These are phyloP conservation scores for Microbotryum saponariae DNA, from an alignment of 1,284 basidiomycete genomes.

Conservation along the genomic window DNA sequence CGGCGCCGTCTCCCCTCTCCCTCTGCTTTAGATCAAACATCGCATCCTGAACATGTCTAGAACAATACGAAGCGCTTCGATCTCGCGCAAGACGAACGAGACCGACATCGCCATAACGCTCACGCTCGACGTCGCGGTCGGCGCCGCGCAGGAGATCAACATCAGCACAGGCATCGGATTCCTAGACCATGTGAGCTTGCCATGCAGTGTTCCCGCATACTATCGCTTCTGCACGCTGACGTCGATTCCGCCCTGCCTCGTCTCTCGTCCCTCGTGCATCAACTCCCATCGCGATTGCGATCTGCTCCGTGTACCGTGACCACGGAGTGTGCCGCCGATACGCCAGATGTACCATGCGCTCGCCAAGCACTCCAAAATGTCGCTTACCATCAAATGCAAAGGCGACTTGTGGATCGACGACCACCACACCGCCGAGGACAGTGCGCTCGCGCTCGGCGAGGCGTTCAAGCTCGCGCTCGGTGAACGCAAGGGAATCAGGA, in stretches of 20 bases:
- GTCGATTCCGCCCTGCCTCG: neutral
- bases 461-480: conserved; percentile 95
- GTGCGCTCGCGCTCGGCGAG: conserved; percentile 37
- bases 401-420: conserved; percentile 98
- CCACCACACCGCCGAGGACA: conserved; percentile 95
- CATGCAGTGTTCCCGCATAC: neutral
- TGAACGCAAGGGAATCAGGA: conserved; percentile 84
- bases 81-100: conserved; percentile 85
- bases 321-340: neutral
- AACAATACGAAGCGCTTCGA: conserved; percentile 52
- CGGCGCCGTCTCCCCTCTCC: too few relatives aligned
- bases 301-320: neutral
- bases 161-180: conserved; percentile 95
- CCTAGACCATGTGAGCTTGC: conserved; percentile 74
- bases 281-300: neutral
- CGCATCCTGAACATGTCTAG: neutral
- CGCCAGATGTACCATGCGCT: conserved; percentile 91
- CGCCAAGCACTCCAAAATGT: conserved; percentile 81
- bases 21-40: too few relatives aligned
- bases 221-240: neutral
- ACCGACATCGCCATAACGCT: conserved; percentile 78
- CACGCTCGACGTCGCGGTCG: conserved; percentile 71
- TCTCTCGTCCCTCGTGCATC: neutral
- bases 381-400: conserved; percentile 77
- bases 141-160: conserved; percentile 66